Conservation (phyloP, 2,329 filamentous ascomycete species). For the Blastomyces emzantsi region DNA sequence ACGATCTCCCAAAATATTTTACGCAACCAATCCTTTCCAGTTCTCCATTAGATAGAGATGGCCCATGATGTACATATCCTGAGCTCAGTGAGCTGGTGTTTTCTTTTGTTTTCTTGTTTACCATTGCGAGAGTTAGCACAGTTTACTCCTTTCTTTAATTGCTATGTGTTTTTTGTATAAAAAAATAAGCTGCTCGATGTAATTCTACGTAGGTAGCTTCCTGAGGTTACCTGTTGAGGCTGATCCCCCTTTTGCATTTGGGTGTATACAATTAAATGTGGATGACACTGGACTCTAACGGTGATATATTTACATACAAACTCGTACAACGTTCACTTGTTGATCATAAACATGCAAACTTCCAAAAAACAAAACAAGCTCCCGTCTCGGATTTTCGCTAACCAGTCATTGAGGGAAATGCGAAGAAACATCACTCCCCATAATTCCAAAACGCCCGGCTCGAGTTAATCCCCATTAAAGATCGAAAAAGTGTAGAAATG, state of each 20-base stretch:
- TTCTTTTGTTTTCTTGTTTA: background rate
- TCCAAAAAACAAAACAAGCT: background rate
- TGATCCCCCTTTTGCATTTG: background rate
- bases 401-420: background rate
- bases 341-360: background rate
- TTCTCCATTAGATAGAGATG: constrained; percentile 8
- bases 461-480: background rate
- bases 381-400: background rate
- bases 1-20: constrained; percentile 21
- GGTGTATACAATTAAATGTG: constrained; percentile 1
- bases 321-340: background rate
- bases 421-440: background rate
- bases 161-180: constrained; percentile 9
- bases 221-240: background rate
- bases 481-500: background rate
- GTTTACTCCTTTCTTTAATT: background rate
- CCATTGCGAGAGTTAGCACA: constrained; percentile 5
- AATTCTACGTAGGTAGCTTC: background rate
- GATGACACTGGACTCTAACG: background rate
- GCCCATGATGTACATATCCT: background rate
- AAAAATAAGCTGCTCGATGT: background rate
- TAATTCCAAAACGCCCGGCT: background rate
- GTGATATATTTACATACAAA: constrained; percentile 2
- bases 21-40: background rate
- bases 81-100: constrained; percentile 1